Base-by-base conservation (phyloP, 495 filamentous ascomycete species). In the Trichodelitschia bisporula region DNA sequence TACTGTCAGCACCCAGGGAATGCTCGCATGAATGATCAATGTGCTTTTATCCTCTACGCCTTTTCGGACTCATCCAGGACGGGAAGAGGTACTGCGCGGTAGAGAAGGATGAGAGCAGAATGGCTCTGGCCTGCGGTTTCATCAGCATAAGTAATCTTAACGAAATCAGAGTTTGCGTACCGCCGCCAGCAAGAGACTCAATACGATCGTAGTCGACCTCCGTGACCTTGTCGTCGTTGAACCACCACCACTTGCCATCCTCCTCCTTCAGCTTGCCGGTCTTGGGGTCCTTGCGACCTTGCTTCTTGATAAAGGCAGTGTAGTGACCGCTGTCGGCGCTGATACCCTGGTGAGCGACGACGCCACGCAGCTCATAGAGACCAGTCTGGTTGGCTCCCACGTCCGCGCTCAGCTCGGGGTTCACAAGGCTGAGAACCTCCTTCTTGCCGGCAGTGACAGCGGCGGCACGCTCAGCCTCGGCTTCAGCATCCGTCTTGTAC, bases 171-270 rank as follows among this genome's bases (percentile, higher is more conserved):
- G 4, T 17, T 24, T 18, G 54, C 67, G 51, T 53, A 69, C 86
- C 86, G 45, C 86, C 86, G 37, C 86, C 86, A 31, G 79, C 62
- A 36, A 97, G 61, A 4, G 72, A 69, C 44, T 84, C 73, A 39
- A 97, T 89, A 57, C 86, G 90, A 40, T 92, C 80, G 5, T 64
- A 53, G 2, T 83, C 72, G 17, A 97, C 86, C 53, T 95, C 89
- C 23, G 74, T 66, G 8, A 97, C 89, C 50, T 84, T 90, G 44
- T 97, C 89, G 42, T 97, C 86, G 46, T 97, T 92, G 61, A 97
- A 97, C 82, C 86, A 95, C 80, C 86, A 97, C 86, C 86, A 97
- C 40, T 84, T 92, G 33, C 71, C 80, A 38, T 91, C 82, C 33
- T 83, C 73, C 38, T 71, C 68, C 34, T 65, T 66, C 40, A 68